Evolutionary conservation across 2,329 filamentous ascomycete genomes (phyloP).

Genomic region (Penicillium sp.): DNA sequence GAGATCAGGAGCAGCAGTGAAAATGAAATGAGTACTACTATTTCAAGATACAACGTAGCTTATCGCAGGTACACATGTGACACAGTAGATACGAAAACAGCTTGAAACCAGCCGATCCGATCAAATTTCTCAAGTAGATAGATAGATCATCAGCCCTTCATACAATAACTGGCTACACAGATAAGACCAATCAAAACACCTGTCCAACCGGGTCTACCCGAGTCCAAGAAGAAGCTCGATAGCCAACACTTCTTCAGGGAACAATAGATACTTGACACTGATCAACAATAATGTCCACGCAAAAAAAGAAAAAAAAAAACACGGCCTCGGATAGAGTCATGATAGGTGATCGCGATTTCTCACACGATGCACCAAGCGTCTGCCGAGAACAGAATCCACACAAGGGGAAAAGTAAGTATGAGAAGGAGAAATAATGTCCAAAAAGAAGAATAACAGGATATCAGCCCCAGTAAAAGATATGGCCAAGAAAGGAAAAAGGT

Average conservation of each 20-base stretch:
- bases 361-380: conserved; percentile 13
- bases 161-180: background rate
- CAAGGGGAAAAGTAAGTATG: conserved; percentile 18
- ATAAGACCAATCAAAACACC: background rate
- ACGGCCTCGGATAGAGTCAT: conserved; percentile 26
- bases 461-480: conserved; percentile 15
- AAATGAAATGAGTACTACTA: no score
- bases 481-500: conserved; percentile 25
- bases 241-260: background rate
- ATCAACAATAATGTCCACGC: background rate
- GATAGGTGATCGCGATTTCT: conserved; percentile 20
- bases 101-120: conserved; percentile 6
- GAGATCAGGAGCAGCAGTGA: no score
- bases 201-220: background rate
- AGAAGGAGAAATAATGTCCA: conserved; percentile 23
- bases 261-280: conserved; percentile 1
- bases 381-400: conserved; percentile 20
- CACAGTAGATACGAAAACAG: background rate
- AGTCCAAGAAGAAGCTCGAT: conserved; percentile 1
- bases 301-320: conserved; percentile 5
- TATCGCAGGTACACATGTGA: background rate
- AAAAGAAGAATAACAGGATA: conserved; percentile 20
- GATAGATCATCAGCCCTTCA: conserved; percentile 13
- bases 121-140: conserved; percentile 20
- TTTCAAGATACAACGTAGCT: background rate